Percentiles rank a stretch among this genome's conserved stretches.
These are phyloP conservation scores for Mortierella sp. DNA, from an alignment of 371 early-diverging fungal species.

Conservation along the genomic window DNA sequence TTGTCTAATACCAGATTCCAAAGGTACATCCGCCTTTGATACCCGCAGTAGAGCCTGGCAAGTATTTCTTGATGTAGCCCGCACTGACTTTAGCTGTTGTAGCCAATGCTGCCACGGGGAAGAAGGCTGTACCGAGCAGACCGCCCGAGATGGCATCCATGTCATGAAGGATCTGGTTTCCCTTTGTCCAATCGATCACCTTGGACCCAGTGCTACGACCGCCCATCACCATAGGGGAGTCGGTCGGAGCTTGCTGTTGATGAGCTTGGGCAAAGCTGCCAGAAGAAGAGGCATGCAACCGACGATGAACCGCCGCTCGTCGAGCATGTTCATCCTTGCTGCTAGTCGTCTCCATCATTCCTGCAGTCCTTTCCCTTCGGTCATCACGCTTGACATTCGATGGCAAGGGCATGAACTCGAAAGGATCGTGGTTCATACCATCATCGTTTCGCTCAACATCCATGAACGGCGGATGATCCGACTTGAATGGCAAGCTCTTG, in stretches of 20 bases:
- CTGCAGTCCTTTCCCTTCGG: too few relatives aligned
- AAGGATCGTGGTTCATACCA: too few relatives aligned
- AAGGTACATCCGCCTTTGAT: not conserved
- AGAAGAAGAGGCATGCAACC: too few relatives aligned
- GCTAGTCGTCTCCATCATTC: too few relatives aligned
- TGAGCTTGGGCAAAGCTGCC: not conserved
- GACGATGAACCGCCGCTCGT: too few relatives aligned
- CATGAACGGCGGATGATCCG: not conserved
- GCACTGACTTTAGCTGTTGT: conserved; percentile 15
- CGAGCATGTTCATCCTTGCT: too few relatives aligned
- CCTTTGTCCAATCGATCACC: conserved; percentile 7
- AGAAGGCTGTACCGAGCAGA: conserved; percentile 13
- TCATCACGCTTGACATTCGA: too few relatives aligned
- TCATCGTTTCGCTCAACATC: too few relatives aligned
- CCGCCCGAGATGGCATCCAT: conserved; percentile 24
- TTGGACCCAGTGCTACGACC: conserved; percentile 21
- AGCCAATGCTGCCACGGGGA: conserved; percentile 14
- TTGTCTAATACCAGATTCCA: too few relatives aligned
- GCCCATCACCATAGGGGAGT: too few relatives aligned
- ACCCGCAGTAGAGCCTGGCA: conserved; percentile 21
- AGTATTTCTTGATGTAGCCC: conserved; percentile 8
- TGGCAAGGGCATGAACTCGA: too few relatives aligned
- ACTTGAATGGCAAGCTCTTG: not conserved
- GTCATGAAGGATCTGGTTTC: conserved; percentile 13
- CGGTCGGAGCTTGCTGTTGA: not conserved